Conservation (phyloP, 768 basidiomycete species). For the Fomitopsis serialis region DNA sequence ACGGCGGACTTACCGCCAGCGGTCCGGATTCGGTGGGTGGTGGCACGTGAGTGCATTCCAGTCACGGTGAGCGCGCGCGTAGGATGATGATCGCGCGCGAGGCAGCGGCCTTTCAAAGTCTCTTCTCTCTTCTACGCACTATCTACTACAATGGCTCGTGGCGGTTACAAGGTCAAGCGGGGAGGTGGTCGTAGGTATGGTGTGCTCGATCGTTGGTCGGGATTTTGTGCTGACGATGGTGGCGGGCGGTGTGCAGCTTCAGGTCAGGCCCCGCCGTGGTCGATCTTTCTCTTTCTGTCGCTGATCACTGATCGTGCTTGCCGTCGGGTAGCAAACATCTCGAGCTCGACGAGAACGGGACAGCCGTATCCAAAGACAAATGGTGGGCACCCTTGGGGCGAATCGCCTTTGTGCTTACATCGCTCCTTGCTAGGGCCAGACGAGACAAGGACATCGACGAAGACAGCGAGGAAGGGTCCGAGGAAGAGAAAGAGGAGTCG, state of each 20-base stretch:
- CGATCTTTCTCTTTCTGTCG: conserved; percentile 2
- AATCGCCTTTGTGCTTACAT: neutral
- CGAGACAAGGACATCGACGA: neutral
- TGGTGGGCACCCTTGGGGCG: conserved; percentile 30
- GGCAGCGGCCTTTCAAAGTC: neutral
- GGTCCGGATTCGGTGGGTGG: neutral
- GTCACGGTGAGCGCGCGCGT: neutral
- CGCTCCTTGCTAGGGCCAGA: conserved; percentile 3
- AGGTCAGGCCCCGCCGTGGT: conserved; percentile 40
- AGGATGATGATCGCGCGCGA: neutral
- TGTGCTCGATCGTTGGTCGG: conserved; percentile 8
- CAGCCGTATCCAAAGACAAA: conserved; percentile 43
- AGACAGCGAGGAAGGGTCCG: conserved; percentile 28
- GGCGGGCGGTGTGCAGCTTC: conserved; percentile 37
- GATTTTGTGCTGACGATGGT: neutral
- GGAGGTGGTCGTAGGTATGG: conserved; percentile 70
- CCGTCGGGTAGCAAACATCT: conserved; percentile 46
- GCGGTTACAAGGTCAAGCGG: conserved; percentile 82
- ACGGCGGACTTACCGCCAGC: neutral
- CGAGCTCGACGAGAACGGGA: conserved; percentile 51
- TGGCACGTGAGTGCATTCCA: neutral
- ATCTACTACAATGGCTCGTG: conserved; percentile 31
- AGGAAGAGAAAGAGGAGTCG: conserved; percentile 38
- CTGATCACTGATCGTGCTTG: conserved; percentile 9
- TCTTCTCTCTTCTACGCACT: too few relatives aligned